Evolutionary conservation across 768 basidiomycete genomes (phyloP), one percentile per base, ranked within the genome.

Genomic region (Pulveroboletus sp.): DNA sequence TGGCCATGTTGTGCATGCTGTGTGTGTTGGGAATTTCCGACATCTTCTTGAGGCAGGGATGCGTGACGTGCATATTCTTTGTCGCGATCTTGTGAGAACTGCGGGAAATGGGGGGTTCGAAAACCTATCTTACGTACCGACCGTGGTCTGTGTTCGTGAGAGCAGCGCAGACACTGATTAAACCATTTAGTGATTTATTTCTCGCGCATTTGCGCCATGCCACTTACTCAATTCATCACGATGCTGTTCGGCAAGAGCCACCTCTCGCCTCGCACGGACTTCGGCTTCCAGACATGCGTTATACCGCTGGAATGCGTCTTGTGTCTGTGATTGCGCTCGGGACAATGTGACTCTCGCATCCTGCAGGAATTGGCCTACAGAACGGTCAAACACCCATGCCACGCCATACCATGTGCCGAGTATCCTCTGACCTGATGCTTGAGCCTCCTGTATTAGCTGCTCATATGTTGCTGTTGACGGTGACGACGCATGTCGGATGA

Each of bases 251-350:
- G 82, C 82, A 47, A 79, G 70, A 6, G 65, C 65, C 11, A 87
- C 81, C 50, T 82, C 80, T 56, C 80, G 78, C 57, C 81, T 74
- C 40, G 85, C 85, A 63, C 82, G 81, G 36, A 74, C 72, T 60
- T 89, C 86, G 11, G 78, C 69, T 58, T 88, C 85, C 16, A 87
- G 71, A 66, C 81, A 85, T 11, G 79, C 74, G 11, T 80, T 87
- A 58, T 88, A 88, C 43, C 79, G 71, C 61, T 81, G 73, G 58
- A 87, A 85, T 4, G 84, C 78, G 36, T 87, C 85, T 57, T 87
- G 83, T 0, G 84, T 82, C 42, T 86, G 84, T 59, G 83, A 80
- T 59, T 84, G 84, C 19, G 84, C 82, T 37, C 84, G 76, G 37
- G 75, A 58, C n/a, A 86, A 70, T 5, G 81, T 73, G 40, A 73